Percentiles rank a stretch among this genome's conserved stretches.
Conservation (phyloP, 208 protist genomes). For the Sergeia podlipaevii region DNA sequence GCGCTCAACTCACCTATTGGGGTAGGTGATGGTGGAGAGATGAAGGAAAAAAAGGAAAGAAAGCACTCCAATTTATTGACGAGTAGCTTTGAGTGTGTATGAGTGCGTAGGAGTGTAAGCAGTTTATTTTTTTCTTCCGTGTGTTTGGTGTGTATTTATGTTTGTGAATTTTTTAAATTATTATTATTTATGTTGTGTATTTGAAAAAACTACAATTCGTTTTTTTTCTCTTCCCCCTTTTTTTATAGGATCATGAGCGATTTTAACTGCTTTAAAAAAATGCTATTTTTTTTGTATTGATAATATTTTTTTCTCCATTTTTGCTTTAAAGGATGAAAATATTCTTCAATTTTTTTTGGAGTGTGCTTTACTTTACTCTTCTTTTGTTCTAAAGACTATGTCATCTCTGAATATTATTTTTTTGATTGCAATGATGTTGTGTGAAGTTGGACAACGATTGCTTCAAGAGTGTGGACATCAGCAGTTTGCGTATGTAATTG, state of each 20-base stretch:
- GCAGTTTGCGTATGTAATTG: too few species aligned
- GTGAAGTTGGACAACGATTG: too few species aligned
- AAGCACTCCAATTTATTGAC: neutral
- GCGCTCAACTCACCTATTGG: too few species aligned
- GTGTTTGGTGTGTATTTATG: conserved; percentile 6
- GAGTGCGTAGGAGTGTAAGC: neutral
- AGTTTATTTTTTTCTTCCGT: neutral
- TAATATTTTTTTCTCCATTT: conserved; percentile 11
- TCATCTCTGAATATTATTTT: too few species aligned
- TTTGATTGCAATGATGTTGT: too few species aligned
- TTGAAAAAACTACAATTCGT: neutral
- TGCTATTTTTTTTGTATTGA: conserved; percentile 1
- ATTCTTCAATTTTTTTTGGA: neutral
- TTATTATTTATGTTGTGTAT: neutral
- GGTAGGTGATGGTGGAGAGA: too few species aligned
- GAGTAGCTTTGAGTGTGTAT: neutral
- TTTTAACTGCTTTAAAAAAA: neutral
- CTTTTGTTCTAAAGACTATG: neutral
- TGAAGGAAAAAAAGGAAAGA: too few species aligned
- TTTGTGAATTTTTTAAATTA: conserved; percentile 10
- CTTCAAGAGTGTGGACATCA: too few species aligned
- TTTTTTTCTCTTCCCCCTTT: conserved; percentile 12
- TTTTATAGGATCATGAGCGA: neutral
- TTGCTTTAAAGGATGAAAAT: neutral
- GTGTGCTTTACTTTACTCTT: conserved; percentile 7